Percentiles rank a stretch among this genome's conserved stretches.
These are phyloP conservation scores for Phytophthora aleatoria DNA, from an alignment of 352 stramenopile species.

Conservation along the genomic window DNA sequence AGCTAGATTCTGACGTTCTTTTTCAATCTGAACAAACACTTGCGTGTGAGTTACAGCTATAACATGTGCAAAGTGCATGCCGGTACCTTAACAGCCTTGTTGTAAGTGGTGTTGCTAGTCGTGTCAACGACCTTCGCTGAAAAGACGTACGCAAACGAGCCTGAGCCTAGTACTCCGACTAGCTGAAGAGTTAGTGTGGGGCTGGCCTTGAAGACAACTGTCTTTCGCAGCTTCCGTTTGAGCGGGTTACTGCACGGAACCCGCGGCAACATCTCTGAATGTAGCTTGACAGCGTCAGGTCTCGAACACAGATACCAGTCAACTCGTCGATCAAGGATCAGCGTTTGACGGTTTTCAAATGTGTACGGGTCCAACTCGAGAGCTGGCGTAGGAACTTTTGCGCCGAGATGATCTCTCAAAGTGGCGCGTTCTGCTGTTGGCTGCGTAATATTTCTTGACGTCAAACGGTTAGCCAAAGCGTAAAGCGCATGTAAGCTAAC, in stretches of 20 bases:
- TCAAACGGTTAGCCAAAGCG: conserved; percentile 24
- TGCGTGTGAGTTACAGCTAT: conserved; percentile 7
- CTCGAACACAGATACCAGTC: conserved; percentile 50
- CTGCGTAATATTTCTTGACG: conserved; percentile 26
- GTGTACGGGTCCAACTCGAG: conserved; percentile 60
- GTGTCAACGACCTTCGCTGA: conserved; percentile 47
- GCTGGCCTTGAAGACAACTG: conserved; percentile 44
- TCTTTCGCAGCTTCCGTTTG: conserved; percentile 64
- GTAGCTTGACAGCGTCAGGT: conserved; percentile 53
- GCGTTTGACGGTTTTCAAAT: conserved; percentile 44
- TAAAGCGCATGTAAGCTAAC: background rate
- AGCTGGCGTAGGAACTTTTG: background rate
- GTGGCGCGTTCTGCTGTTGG: background rate
- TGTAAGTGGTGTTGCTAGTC: conserved; percentile 19
- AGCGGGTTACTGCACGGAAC: conserved; percentile 49
- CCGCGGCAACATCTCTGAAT: conserved; percentile 52
- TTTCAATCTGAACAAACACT: conserved; percentile 60
- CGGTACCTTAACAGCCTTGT: conserved; percentile 72
- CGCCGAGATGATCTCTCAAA: background rate
- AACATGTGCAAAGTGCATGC: conserved; percentile 1
- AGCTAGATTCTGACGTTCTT: conserved; percentile 62
- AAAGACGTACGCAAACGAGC: conserved; percentile 80
- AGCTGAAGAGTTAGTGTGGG: conserved; percentile 44
- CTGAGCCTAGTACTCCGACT: conserved; percentile 66
- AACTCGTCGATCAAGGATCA: conserved; percentile 52